Evolutionary conservation across 495 filamentous ascomycete species (phyloP).

Genomic region (Cercophora sp.): DNA sequence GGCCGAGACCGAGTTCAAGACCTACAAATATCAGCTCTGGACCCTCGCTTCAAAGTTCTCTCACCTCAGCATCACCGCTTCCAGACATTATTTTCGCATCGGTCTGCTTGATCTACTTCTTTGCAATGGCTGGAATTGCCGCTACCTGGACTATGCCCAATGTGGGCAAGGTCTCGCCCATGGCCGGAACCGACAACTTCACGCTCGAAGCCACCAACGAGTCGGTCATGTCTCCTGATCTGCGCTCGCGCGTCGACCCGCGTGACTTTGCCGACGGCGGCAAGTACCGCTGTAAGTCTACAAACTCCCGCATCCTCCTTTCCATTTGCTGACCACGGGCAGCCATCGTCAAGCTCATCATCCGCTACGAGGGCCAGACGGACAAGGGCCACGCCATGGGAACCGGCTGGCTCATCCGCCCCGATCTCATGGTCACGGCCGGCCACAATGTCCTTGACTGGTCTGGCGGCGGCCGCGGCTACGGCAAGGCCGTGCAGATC

Average conservation of each 20-base stretch:
- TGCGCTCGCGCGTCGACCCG: conserved; percentile 23
- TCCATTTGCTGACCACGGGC: not conserved
- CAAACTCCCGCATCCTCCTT: not conserved
- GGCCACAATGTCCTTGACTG: conserved; percentile 39
- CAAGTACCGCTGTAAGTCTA: conserved; percentile 33
- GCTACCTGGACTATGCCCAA: conserved; percentile 10
- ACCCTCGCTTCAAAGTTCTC: no score
- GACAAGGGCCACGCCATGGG: conserved; percentile 27
- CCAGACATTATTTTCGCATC: no score
- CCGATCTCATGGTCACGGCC: conserved; percentile 36
- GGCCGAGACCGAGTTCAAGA: no score
- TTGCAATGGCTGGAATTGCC: conserved; percentile 5
- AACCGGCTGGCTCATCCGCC: conserved; percentile 37
- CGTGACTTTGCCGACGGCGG: conserved; percentile 28
- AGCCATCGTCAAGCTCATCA: conserved; percentile 40
- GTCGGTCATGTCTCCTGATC: conserved; percentile 25
- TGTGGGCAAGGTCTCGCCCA: not conserved
- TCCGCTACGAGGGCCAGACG: conserved; percentile 32
- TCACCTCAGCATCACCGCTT: no score
- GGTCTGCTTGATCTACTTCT: no score
- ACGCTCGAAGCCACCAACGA: conserved; percentile 16
- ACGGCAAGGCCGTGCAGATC: conserved; percentile 28
- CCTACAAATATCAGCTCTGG: no score
- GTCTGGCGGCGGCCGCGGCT: conserved; percentile 18
- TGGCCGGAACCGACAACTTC: conserved; percentile 6